phyloP scores from a whole-genome alignment of 208 protist species.

The Endotrypanum monterogeii region DNA sequence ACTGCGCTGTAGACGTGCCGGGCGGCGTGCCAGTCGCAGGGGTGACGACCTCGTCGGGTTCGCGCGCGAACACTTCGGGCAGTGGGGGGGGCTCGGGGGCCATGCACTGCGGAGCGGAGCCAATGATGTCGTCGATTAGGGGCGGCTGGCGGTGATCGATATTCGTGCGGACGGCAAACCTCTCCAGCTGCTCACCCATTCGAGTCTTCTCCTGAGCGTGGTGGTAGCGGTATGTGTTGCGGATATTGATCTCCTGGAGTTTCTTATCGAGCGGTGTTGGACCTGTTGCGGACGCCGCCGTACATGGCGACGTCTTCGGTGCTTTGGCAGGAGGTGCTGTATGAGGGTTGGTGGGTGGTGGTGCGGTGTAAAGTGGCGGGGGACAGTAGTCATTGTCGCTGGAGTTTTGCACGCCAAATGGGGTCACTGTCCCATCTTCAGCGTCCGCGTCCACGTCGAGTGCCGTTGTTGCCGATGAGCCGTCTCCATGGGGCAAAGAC shows the following conservation, averaged over 20 bases:
- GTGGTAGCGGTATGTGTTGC: constrained; percentile 38
- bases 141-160: constrained; percentile 26
- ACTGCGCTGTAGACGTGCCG: constrained; percentile 8
- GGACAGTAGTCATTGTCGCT: not conserved
- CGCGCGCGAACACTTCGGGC: constrained; percentile 54
- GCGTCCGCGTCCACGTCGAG: constrained; percentile 8
- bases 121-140: constrained; percentile 71
- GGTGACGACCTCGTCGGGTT: not conserved
- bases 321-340: constrained; percentile 5
- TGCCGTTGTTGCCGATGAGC: not conserved
- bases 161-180: constrained; percentile 54
- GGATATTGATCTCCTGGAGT: constrained; percentile 46
- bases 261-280: constrained; percentile 27
- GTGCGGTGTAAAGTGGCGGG: not conserved
- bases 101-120: constrained; percentile 43
- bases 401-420: not conserved
- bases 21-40: not conserved
- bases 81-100: constrained; percentile 53
- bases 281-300: not conserved
- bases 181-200: constrained; percentile 26
- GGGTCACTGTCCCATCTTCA: constrained; percentile 7
- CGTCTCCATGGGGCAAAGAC: not conserved
- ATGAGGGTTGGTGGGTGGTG: not conserved
- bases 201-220: constrained; percentile 35
- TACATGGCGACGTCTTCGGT: not conserved